Evolutionary conservation across 495 filamentous ascomycete genomes (phyloP).

Genomic region (Hypoxylon perforatum): DNA sequence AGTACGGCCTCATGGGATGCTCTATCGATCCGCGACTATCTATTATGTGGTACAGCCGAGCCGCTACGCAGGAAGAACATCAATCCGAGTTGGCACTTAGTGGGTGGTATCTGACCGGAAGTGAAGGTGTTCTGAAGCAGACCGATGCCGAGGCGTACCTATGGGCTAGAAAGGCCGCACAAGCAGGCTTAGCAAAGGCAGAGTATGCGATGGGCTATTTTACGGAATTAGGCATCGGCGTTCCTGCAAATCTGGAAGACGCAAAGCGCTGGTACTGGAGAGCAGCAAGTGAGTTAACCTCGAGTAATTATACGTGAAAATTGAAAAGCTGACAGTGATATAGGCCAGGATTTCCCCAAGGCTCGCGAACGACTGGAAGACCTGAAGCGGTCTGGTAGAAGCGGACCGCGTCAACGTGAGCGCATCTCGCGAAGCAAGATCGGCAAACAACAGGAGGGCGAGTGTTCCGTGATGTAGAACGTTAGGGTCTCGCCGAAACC

Average conservation of each 20-base stretch:
- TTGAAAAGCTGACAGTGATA: conserved; percentile 35
- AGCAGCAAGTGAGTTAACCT: conserved; percentile 83
- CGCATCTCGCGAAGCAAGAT: conserved; percentile 84
- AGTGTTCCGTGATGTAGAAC: conserved; percentile 83
- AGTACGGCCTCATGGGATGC: conserved; percentile 87
- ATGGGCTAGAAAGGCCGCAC: conserved; percentile 94
- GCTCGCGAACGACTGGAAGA: conserved; percentile 92
- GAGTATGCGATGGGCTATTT: conserved; percentile 99
- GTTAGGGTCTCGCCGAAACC: conserved; percentile 25
- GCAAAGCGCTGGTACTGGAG: conserved; percentile 98
- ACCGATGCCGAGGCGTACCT: conserved; percentile 97
- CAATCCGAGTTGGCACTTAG: conserved; percentile 91
- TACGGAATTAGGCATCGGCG: conserved; percentile 94
- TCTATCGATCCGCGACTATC: conserved; percentile 82
- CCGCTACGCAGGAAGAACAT: conserved; percentile 93
- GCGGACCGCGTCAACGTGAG: conserved; percentile 73
- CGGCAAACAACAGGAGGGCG: conserved; percentile 83
- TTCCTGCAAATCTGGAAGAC: conserved; percentile 85
- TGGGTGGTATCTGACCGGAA: conserved; percentile 96
- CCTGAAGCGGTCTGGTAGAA: conserved; percentile 81
- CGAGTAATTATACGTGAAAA: neutral
- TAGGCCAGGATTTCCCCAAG: conserved; percentile 94
- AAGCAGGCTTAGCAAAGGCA: conserved; percentile 85
- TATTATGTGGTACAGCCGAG: conserved; percentile 93
- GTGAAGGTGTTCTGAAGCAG: conserved; percentile 86